These are phyloP conservation scores for Erodium maritimum DNA, from an alignment of 345 rosid genomes.

Conservation along the genomic window DNA sequence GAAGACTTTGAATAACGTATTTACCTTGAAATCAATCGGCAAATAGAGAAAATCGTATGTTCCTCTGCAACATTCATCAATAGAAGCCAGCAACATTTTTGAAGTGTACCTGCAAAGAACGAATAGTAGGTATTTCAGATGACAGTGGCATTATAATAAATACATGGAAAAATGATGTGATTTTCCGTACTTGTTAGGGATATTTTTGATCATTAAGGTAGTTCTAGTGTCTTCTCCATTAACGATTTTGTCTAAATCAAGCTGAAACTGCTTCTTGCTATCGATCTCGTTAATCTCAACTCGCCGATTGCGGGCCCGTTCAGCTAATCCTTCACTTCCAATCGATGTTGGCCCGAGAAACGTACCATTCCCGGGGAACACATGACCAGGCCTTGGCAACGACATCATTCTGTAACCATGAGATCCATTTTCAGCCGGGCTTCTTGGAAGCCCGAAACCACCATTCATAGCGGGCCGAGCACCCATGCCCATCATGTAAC, in stretches of 20 bases:
- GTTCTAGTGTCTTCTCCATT: conserved; percentile 68
- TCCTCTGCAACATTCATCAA: conserved; percentile 73
- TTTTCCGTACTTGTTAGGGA: conserved; percentile 76
- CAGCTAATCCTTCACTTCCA: conserved; percentile 33
- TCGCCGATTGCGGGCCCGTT: conserved; percentile 31
- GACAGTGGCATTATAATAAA: background rate
- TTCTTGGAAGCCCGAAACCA: conserved; percentile 39
- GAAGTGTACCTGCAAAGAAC: conserved; percentile 47
- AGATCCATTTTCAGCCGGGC: conserved; percentile 38
- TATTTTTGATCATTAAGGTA: conserved; percentile 86
- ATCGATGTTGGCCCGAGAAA: conserved; percentile 31
- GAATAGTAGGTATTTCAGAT: background rate
- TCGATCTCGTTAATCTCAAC: conserved; percentile 36
- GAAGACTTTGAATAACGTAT: conserved; percentile 5
- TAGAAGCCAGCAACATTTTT: conserved; percentile 85
- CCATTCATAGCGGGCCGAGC: conserved; percentile 29
- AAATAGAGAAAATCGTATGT: conserved; percentile 87
- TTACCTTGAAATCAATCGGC: conserved; percentile 89
- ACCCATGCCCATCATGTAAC: conserved; percentile 36
- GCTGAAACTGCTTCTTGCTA: conserved; percentile 61
- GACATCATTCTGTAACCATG: conserved; percentile 45
- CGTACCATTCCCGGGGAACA: conserved; percentile 37
- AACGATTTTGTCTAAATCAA: conserved; percentile 66
- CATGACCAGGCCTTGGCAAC: conserved; percentile 32
- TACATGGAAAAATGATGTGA: background rate